A percentile compares a stretch with the other conserved stretches of the same genome.
These are phyloP conservation scores for Tulasnella sp. DNA, from an alignment of 768 basidiomycete species.

Conservation along the genomic window DNA sequence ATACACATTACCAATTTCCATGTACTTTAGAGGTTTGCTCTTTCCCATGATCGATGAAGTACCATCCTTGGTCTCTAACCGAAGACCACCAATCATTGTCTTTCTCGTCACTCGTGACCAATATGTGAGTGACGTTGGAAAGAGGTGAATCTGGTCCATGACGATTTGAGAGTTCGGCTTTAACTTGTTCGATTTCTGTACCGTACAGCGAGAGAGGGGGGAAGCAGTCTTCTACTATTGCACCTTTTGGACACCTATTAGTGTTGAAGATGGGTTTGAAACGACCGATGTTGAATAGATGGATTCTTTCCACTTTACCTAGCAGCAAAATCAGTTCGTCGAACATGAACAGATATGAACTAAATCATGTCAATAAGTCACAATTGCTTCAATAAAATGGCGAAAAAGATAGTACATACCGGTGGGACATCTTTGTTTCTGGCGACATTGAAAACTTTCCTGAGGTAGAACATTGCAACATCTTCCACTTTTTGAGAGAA, in stretches of 20 bases:
- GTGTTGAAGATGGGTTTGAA: neutral
- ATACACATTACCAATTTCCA: constrained; percentile 5
- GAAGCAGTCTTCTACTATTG: constrained; percentile 3
- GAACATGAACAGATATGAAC: constrained; percentile 9
- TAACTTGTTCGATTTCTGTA: constrained; percentile 5
- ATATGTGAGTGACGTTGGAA: neutral
- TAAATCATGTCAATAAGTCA: no score
- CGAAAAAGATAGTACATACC: no score
- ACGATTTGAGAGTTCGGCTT: constrained; percentile 5
- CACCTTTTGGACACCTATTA: neutral
- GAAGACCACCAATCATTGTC: constrained; percentile 4
- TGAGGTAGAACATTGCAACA: neutral
- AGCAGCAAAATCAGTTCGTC: constrained; percentile 1
- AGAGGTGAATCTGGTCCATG: neutral
- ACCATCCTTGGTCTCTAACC: constrained; percentile 6
- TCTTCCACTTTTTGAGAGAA: constrained; percentile 7
- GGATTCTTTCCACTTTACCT: neutral
- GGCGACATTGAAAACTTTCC: neutral
- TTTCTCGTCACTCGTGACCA: constrained; percentile 17
- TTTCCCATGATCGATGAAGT: constrained; percentile 1
- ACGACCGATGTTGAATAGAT: neutral
- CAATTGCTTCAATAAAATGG: no score
- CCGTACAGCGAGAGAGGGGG: neutral
- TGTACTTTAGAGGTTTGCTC: neutral
- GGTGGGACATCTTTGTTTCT: neutral